phyloP scores from a whole-genome alignment of 129 eudicot species.

The Saussurea involucrata region DNA sequence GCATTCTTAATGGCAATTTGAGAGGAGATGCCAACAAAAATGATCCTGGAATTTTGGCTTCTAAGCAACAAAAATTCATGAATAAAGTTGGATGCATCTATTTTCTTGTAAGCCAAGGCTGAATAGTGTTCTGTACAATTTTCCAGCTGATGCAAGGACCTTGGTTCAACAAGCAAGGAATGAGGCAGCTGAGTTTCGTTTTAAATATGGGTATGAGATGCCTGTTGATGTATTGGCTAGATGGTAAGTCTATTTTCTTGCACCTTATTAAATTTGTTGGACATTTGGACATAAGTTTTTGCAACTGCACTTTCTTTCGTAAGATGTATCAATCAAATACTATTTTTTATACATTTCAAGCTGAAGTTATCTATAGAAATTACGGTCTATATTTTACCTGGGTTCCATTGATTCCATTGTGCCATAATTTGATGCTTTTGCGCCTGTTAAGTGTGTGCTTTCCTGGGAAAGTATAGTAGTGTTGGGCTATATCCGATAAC shows the following conservation, averaged over 20 bases:
- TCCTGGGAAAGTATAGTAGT: background rate
- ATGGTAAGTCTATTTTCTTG: conserved; percentile 46
- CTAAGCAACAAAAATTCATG: background rate
- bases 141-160: conserved; percentile 95
- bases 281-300: background rate
- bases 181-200: conserved; percentile 95
- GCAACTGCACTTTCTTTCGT: background rate
- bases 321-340: background rate
- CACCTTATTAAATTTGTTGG: background rate
- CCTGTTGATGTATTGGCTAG: conserved; percentile 89
- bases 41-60: background rate
- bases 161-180: conserved; percentile 97
- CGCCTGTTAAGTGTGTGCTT: background rate
- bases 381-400: background rate
- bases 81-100: background rate
- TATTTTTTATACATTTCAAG: background rate
- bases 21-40: background rate
- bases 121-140: background rate
- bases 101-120: background rate
- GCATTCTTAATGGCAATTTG: background rate
- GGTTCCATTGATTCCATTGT: background rate
- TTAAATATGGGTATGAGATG: conserved; percentile 92
- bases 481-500: background rate
- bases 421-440: background rate
- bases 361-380: background rate